Evolutionary conservation across 2,329 filamentous ascomycete genomes (phyloP).

Genomic region (Diaporthe vexans): DNA sequence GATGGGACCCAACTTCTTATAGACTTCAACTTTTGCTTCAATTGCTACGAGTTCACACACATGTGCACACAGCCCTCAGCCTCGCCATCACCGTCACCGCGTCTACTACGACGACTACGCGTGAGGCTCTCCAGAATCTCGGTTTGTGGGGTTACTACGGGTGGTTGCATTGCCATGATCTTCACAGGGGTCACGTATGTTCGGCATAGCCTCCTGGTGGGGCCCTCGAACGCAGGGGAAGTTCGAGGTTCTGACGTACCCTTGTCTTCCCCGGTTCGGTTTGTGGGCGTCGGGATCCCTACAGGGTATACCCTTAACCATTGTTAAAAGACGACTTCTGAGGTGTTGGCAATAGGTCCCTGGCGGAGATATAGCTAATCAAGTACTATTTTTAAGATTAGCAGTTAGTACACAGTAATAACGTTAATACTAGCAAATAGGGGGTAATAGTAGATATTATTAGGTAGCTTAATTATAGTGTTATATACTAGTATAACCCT

Average conservation of each 20-base stretch:
- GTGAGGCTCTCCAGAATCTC: conserved; percentile 13
- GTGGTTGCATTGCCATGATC: conserved; percentile 24
- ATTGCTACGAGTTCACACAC: neutral
- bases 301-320: too few relatives aligned
- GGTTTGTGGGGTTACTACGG: conserved; percentile 11
- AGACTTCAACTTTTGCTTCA: neutral
- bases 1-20: neutral
- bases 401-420: too few relatives aligned
- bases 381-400: too few relatives aligned
- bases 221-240: neutral
- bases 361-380: too few relatives aligned
- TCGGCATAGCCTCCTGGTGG: conserved; percentile 6
- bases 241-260: neutral
- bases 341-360: too few relatives aligned
- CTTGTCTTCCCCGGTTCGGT: neutral
- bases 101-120: too few relatives aligned
- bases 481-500: too few relatives aligned
- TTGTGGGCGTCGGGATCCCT: conserved; percentile 13
- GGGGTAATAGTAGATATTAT: too few relatives aligned
- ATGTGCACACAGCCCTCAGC: too few relatives aligned
- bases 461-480: too few relatives aligned
- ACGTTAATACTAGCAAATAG: too few relatives aligned
- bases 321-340: too few relatives aligned
- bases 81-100: neutral
- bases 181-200: conserved; percentile 2